A percentile compares a stretch with the other conserved stretches of the same genome.
These are phyloP conservation scores for Aspergillus clavatus DNA, from an alignment of 2,329 filamentous ascomycete genomes.

Conservation along the genomic window DNA sequence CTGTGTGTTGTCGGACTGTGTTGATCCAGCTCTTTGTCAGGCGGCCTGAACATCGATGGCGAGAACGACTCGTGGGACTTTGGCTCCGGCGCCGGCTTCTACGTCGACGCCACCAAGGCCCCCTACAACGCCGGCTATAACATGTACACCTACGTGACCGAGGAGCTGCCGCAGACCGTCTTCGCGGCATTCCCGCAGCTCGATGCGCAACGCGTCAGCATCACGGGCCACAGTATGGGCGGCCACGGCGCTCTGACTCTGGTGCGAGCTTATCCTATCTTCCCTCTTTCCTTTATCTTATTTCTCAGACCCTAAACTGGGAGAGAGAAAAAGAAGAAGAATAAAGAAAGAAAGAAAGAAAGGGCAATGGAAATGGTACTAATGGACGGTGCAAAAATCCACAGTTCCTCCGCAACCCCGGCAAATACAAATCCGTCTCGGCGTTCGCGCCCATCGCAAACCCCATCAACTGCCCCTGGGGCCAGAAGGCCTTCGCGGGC, in stretches of 20 bases:
- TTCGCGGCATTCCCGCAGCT: slow-evolving; percentile 68
- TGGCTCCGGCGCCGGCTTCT: slow-evolving; percentile 87
- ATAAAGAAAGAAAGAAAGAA: too few relatives aligned
- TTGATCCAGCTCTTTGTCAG: slow-evolving; percentile 34
- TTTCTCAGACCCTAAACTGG: too few relatives aligned
- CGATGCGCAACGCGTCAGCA: slow-evolving; percentile 67
- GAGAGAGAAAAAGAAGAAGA: too few relatives aligned
- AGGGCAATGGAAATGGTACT: neutral
- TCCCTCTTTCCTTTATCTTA: too few relatives aligned
- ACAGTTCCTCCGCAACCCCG: slow-evolving; percentile 82
- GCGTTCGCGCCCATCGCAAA: slow-evolving; percentile 90
- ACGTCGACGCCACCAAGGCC: slow-evolving; percentile 74
- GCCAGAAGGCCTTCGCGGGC: slow-evolving; percentile 86
- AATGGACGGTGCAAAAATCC: neutral
- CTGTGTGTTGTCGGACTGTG: too few relatives aligned
- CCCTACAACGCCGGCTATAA: slow-evolving; percentile 77
- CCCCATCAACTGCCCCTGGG: slow-evolving; percentile 82
- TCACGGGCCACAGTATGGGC: slow-evolving; percentile 95
- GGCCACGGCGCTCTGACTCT: slow-evolving; percentile 91
- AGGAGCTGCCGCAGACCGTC: slow-evolving; percentile 75
- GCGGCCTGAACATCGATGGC: slow-evolving; percentile 71
- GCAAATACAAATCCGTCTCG: slow-evolving; percentile 80
- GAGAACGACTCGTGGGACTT: slow-evolving; percentile 92
- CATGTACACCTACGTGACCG: slow-evolving; percentile 91
- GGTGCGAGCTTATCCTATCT: too few relatives aligned